A percentile compares a stretch with the other conserved stretches of the same genome.
phyloP scores from a whole-genome alignment of 1,284 basidiomycete genomes.

The Fomes fomentarius region DNA sequence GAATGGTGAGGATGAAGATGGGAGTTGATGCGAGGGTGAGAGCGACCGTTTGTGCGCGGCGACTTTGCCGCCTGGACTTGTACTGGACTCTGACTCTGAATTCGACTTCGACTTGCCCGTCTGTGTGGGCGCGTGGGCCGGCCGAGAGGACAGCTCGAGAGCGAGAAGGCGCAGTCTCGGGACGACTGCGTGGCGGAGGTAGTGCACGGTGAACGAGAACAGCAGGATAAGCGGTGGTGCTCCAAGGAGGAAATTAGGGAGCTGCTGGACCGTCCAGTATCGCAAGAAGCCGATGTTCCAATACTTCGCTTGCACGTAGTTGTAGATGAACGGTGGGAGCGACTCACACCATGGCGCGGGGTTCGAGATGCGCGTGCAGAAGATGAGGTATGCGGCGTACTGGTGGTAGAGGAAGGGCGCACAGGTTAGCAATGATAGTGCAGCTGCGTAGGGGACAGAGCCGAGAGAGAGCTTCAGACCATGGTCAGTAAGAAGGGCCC shows the following conservation, averaged over 20 bases:
- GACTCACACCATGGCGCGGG: slow-evolving; percentile 65
- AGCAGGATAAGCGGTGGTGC: slow-evolving; percentile 69
- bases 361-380: background rate
- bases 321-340: slow-evolving; percentile 73
- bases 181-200: slow-evolving; percentile 33
- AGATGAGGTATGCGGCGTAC: slow-evolving; percentile 52
- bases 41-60: background rate
- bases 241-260: slow-evolving; percentile 89
- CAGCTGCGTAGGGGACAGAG: slow-evolving; percentile 37
- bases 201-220: slow-evolving; percentile 44
- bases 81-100: too few species aligned
- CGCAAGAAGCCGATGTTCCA: slow-evolving; percentile 88
- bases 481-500: background rate
- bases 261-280: slow-evolving; percentile 85
- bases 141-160: slow-evolving; percentile 3
- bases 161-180: slow-evolving; percentile 24
- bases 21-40: background rate
- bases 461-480: slow-evolving; percentile 6
- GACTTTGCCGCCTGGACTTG: too few species aligned
- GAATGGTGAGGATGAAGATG: slow-evolving; percentile 30
- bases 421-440: slow-evolving; percentile 50
- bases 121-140: background rate
- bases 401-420: slow-evolving; percentile 77
- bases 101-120: background rate
- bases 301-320: slow-evolving; percentile 84